phyloP scores from a whole-genome alignment of 2,329 filamentous ascomycete species.

The Dactylellina haptotyla region DNA sequence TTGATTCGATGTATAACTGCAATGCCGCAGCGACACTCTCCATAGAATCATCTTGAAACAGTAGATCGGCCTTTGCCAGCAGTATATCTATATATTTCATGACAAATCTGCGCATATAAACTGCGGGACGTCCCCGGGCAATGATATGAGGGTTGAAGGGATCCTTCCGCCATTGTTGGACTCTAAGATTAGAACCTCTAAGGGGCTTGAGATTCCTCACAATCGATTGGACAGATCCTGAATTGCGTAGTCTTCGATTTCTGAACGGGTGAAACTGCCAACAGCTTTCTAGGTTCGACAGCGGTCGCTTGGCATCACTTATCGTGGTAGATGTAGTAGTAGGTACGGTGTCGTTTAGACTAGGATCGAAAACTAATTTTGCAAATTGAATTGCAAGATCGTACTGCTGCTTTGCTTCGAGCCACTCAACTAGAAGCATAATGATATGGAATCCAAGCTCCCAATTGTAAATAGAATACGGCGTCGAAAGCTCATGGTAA shows the following conservation, averaged over 20 bases:
- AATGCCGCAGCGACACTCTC: conserved; percentile 59
- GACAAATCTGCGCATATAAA: conserved; percentile 60
- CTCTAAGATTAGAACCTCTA: not conserved
- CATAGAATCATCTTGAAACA: conserved; percentile 56
- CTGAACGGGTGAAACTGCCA: not conserved
- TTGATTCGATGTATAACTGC: conserved; percentile 58
- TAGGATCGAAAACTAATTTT: conserved; percentile 57
- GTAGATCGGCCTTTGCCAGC: conserved; percentile 59
- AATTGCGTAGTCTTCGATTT: not conserved
- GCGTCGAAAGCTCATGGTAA: conserved; percentile 51
- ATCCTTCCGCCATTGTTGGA: conserved; percentile 22
- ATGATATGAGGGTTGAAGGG: conserved; percentile 57
- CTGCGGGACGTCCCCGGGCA: conserved; percentile 56
- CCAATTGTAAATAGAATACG: conserved; percentile 58
- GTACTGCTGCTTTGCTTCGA: conserved; percentile 56
- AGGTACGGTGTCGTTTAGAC: not conserved
- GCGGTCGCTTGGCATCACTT: not conserved
- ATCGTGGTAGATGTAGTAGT: not conserved
- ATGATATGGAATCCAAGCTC: conserved; percentile 55
- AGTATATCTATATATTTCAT: conserved; percentile 60
- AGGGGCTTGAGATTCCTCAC: not conserved
- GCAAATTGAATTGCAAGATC: conserved; percentile 56
- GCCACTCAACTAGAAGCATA: conserved; percentile 52
- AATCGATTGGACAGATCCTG: not conserved
- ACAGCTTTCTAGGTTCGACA: not conserved